Evolutionary conservation across 306 rosid genomes (phyloP).

Genomic region (Gastrolobium bilobum): DNA sequence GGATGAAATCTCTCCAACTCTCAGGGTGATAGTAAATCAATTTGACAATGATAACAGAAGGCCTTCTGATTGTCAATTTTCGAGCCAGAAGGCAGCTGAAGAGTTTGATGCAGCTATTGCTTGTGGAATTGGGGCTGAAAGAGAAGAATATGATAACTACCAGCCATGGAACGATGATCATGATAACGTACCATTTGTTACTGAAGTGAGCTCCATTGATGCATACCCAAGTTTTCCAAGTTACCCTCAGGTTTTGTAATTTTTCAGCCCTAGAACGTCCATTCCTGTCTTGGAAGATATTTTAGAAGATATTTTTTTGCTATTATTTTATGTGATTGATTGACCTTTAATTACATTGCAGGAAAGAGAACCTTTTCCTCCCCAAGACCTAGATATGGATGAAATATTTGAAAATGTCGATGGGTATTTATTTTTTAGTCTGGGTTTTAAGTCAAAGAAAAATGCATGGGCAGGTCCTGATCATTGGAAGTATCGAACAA

Average conservation of each 20-base stretch:
- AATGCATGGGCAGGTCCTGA: slow-evolving; percentile 98
- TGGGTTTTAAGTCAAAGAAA: slow-evolving; percentile 73
- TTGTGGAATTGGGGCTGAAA: slow-evolving; percentile 54
- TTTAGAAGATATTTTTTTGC: slow-evolving; percentile 8
- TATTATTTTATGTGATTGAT: slow-evolving; percentile 34
- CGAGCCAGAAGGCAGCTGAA: slow-evolving; percentile 53
- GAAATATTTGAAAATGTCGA: slow-evolving; percentile 72
- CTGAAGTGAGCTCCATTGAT: slow-evolving; percentile 61
- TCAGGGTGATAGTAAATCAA: slow-evolving; percentile 68
- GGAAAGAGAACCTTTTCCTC: slow-evolving; percentile 68
- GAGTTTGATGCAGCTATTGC: slow-evolving; percentile 52
- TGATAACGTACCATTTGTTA: slow-evolving; percentile 58
- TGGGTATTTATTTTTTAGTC: slow-evolving; percentile 68
- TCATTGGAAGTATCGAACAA: slow-evolving; percentile 81
- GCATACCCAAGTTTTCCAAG: slow-evolving; percentile 66
- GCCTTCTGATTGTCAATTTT: slow-evolving; percentile 60
- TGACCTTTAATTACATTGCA: slow-evolving; percentile 48
- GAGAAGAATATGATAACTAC: slow-evolving; percentile 58
- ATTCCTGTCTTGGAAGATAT: slow-evolving; percentile 15
- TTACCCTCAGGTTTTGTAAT: slow-evolving; percentile 69
- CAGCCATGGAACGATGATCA: slow-evolving; percentile 63
- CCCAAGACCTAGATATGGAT: slow-evolving; percentile 58
- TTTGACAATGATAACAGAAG: slow-evolving; percentile 82
- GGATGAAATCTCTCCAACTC: slow-evolving; percentile 89
- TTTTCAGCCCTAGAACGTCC: slow-evolving; percentile 3